These are phyloP conservation scores for Decorospora gaudefroyi DNA, from an alignment of 2,329 filamentous ascomycete species.

Conservation along the genomic window DNA sequence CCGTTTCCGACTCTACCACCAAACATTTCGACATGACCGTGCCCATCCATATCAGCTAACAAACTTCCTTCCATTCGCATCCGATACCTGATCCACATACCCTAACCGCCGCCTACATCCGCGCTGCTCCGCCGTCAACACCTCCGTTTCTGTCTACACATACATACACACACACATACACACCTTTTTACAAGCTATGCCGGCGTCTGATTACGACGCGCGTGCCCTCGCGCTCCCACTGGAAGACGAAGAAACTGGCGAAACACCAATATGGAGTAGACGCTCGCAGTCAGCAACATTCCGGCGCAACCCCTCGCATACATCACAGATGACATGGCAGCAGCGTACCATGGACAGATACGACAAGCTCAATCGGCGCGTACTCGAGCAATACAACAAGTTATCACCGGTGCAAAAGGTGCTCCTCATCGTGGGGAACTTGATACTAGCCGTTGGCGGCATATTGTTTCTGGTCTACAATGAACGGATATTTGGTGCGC, in stretches of 20 bases:
- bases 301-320: constrained; percentile 46
- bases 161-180: not conserved
- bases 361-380: constrained; percentile 53
- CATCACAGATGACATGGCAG: constrained; percentile 37
- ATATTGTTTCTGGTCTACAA: constrained; percentile 78
- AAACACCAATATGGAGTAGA: constrained; percentile 59
- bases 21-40: constrained; percentile 17
- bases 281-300: constrained; percentile 43
- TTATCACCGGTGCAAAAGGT: constrained; percentile 66
- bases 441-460: constrained; percentile 60
- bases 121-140: constrained; percentile 17
- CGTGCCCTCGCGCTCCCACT: constrained; percentile 59
- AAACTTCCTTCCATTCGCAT: constrained; percentile 1
- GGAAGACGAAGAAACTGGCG: constrained; percentile 54
- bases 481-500: constrained; percentile 74
- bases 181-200: constrained; percentile 39
- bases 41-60: constrained; percentile 7
- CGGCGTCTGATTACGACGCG: constrained; percentile 55
- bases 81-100: constrained; percentile 3
- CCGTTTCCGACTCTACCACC: constrained; percentile 2
- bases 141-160: not conserved
- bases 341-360: constrained; percentile 51
- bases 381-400: constrained; percentile 58
- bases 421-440: constrained; percentile 57
- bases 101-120: constrained; percentile 15